These are phyloP conservation scores for Colletotrichum limetticola DNA, from an alignment of 2,329 filamentous ascomycete species.

Conservation along the genomic window DNA sequence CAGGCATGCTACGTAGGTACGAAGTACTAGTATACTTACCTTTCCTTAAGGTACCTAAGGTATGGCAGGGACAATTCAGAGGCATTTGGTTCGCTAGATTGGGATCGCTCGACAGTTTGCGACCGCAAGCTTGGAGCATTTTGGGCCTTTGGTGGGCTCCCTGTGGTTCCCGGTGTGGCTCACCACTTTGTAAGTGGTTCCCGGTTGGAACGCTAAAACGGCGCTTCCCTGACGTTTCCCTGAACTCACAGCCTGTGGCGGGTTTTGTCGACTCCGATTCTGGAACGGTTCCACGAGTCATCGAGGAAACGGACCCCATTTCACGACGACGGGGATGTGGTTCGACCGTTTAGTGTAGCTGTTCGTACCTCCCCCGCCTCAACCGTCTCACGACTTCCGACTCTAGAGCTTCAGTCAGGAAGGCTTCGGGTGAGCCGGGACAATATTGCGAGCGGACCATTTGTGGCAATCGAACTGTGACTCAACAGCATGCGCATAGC, in stretches of 20 bases:
- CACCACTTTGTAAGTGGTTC: neutral
- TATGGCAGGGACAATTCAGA: neutral
- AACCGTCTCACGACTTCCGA: neutral
- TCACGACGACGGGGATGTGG: neutral
- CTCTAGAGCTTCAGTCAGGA: no score
- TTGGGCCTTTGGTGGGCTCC: neutral
- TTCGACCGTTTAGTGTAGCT: neutral
- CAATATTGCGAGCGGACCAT: neutral
- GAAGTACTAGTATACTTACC: no score
- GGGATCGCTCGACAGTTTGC: neutral
- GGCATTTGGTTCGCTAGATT: neutral
- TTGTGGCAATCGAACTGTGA: neutral
- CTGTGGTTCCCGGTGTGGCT: neutral
- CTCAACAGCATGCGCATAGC: neutral
- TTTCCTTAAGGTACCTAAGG: no score
- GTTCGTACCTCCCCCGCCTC: neutral
- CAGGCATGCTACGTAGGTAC: no score
- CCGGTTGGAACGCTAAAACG: neutral
- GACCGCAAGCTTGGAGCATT: neutral
- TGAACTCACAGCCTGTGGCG: slow-evolving; percentile 13
- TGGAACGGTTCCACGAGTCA: slow-evolving; percentile 33
- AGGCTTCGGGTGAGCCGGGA: neutral
- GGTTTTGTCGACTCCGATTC: slow-evolving; percentile 25
- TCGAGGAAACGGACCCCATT: slow-evolving; percentile 17
- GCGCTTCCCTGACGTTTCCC: slow-evolving; percentile 6